Percentiles rank a stretch among this genome's conserved stretches.
Conservation (phyloP, 306 rosid species). For the Lotus japonicus region DNA sequence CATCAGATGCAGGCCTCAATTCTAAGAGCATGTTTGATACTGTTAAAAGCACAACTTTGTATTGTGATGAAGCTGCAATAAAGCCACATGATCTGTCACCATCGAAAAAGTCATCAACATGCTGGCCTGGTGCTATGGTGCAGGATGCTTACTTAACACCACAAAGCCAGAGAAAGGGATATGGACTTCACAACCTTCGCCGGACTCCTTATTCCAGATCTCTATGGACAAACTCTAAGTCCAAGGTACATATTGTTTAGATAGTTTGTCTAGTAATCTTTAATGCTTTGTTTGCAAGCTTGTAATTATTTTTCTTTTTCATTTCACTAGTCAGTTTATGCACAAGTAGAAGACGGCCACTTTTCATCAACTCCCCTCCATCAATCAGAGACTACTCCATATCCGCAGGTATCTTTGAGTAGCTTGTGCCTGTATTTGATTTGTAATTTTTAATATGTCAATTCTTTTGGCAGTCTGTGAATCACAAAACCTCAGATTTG, state of each 20-base stretch:
- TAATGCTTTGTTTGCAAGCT: background rate
- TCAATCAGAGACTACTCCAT: constrained; percentile 37
- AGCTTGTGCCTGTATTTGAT: constrained; percentile 5
- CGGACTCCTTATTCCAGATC: constrained; percentile 90
- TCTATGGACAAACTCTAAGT: constrained; percentile 62
- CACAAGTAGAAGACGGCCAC: constrained; percentile 33
- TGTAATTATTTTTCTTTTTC: background rate
- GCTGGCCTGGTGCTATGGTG: constrained; percentile 88
- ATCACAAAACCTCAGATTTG: background rate
- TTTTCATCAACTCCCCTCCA: constrained; percentile 38
- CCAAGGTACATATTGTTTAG: constrained; percentile 47
- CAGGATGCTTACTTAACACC: constrained; percentile 59
- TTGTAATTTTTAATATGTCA: background rate
- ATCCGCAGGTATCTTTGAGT: constrained; percentile 47
- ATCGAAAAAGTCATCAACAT: constrained; percentile 43
- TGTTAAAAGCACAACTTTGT: constrained; percentile 34
- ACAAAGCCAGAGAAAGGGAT: constrained; percentile 54
- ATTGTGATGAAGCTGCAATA: constrained; percentile 35
- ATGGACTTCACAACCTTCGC: constrained; percentile 59
- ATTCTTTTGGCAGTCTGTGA: background rate
- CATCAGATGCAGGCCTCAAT: constrained; percentile 44
- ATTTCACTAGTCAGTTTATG: constrained; percentile 39
- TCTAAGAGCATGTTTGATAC: constrained; percentile 30
- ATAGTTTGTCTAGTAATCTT: background rate
- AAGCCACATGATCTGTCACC: constrained; percentile 45